Conservation (phyloP, 1,284 basidiomycete species). For the Salmacisia buchloeana region DNA sequence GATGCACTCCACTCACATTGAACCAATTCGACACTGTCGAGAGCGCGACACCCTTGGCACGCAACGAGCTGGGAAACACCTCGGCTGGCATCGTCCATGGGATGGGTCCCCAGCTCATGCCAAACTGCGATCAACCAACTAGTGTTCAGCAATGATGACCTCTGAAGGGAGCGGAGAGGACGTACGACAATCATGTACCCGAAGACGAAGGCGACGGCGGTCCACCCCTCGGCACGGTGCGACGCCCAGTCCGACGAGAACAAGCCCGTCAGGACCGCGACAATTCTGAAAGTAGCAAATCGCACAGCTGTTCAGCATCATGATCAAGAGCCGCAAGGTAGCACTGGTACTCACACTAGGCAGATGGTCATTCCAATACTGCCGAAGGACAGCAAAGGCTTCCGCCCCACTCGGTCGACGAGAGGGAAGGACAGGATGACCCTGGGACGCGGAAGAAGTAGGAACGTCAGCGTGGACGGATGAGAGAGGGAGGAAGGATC, state of each 20-base stretch:
- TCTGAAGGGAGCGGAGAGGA: background rate
- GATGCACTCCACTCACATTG: background rate
- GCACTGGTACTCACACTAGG: background rate
- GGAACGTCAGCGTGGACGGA: too few relatives aligned
- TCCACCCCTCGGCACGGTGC: conserved; percentile 18
- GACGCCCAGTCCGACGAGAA: conserved; percentile 15
- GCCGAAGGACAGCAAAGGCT: conserved; percentile 20
- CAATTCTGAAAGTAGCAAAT: conserved; percentile 8
- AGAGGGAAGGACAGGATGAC: conserved; percentile 23
- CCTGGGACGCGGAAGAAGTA: too few relatives aligned
- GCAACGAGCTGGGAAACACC: conserved; percentile 27
- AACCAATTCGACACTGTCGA: conserved; percentile 43
- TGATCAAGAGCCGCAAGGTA: background rate
- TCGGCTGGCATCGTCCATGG: conserved; percentile 44
- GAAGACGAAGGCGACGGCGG: conserved; percentile 16
- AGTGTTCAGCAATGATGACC: background rate
- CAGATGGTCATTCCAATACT: conserved; percentile 13
- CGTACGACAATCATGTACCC: conserved; percentile 13
- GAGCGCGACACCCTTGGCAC: conserved; percentile 47
- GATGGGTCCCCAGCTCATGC: conserved; percentile 12
- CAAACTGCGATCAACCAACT: background rate
- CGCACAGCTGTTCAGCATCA: background rate
- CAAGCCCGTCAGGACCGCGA: conserved; percentile 14
- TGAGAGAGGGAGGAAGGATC: too few relatives aligned
- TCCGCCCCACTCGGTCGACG: conserved; percentile 20